Evolutionary conservation across 768 basidiomycete genomes (phyloP).

Genomic region (Inosperma sp.): DNA sequence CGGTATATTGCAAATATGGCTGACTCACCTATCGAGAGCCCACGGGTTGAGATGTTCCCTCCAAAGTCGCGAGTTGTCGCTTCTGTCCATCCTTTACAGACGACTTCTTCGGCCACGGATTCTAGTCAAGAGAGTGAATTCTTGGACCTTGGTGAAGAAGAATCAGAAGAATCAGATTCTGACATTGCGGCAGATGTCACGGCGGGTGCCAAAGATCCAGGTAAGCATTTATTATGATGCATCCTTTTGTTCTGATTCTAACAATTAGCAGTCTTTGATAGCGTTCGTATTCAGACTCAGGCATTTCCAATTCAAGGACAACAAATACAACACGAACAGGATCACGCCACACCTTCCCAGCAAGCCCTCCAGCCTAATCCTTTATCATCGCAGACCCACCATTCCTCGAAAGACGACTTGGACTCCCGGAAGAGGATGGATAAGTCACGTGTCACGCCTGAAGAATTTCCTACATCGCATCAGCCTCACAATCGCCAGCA

Average conservation of each 20-base stretch:
- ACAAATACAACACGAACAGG: constrained; percentile 17
- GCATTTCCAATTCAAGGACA: constrained; percentile 11
- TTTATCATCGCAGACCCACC: constrained; percentile 16
- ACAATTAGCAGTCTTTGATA: constrained; percentile 25
- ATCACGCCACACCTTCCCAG: constrained; percentile 14
- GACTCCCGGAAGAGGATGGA: constrained; percentile 20
- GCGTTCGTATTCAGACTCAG: constrained; percentile 12
- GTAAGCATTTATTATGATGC: constrained; percentile 13
- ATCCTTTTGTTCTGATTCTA: constrained; percentile 13
- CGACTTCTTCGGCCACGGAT: constrained; percentile 6
- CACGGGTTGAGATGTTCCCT: constrained; percentile 38
- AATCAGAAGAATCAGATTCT: constrained; percentile 40
- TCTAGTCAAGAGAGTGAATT: constrained; percentile 47
- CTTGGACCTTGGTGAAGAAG: constrained; percentile 58
- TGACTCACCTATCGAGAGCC: constrained; percentile 59
- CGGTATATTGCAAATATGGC: constrained; percentile 66
- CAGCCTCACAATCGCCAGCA: constrained; percentile 21
- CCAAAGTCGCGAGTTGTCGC: constrained; percentile 24
- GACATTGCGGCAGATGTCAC: constrained; percentile 33
- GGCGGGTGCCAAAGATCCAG: constrained; percentile 16
- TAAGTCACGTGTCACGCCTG: constrained; percentile 40
- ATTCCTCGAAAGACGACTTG: constrained; percentile 17
- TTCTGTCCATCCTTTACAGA: constrained; percentile 20
- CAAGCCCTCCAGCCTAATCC: constrained; percentile 18
- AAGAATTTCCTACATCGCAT: constrained; percentile 46